These are phyloP conservation scores for Arthrobotrys conoides DNA, from an alignment of 2,329 filamentous ascomycete genomes.

Conservation along the genomic window DNA sequence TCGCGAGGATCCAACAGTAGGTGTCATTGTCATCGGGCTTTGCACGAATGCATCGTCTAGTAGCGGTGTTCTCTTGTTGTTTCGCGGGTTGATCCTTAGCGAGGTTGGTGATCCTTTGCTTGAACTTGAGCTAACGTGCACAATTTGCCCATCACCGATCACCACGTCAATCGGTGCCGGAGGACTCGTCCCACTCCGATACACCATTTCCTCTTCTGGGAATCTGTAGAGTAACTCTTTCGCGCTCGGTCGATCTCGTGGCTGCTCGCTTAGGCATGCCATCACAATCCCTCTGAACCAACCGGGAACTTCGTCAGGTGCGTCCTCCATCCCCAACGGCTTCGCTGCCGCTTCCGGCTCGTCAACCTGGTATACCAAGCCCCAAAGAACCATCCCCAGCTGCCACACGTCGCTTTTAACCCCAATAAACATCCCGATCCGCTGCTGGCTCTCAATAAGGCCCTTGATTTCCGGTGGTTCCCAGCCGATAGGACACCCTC, in stretches of 20 bases:
- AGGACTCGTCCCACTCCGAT: conserved; percentile 8
- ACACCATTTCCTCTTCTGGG: conserved; percentile 68
- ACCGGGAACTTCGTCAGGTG: conserved; percentile 77
- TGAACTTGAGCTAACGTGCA: conserved; percentile 49
- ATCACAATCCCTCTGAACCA: conserved; percentile 85
- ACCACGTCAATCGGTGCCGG: conserved; percentile 52
- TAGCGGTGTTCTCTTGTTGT: conserved; percentile 33
- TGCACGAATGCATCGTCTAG: conserved; percentile 49
- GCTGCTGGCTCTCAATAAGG: conserved; percentile 87
- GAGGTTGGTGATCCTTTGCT: conserved; percentile 57
- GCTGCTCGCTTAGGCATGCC: conserved; percentile 81
- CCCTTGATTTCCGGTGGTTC: conserved; percentile 91
- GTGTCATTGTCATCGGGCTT: conserved; percentile 51
- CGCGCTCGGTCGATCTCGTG: conserved; percentile 80
- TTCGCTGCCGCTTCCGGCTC: conserved; percentile 86
- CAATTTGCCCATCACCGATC: conserved; percentile 40
- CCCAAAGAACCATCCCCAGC: conserved; percentile 97
- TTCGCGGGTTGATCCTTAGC: conserved; percentile 52
- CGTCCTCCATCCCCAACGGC: conserved; percentile 74
- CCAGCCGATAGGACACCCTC: conserved; percentile 98
- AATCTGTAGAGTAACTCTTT: conserved; percentile 79
- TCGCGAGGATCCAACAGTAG: conserved; percentile 16
- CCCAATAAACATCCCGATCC: conserved; percentile 96
- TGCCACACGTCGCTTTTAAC: conserved; percentile 98
- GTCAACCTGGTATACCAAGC: conserved; percentile 86